phyloP scores from a whole-genome alignment of 2,329 filamentous ascomycete genomes.

The Orbilia brochopaga region DNA sequence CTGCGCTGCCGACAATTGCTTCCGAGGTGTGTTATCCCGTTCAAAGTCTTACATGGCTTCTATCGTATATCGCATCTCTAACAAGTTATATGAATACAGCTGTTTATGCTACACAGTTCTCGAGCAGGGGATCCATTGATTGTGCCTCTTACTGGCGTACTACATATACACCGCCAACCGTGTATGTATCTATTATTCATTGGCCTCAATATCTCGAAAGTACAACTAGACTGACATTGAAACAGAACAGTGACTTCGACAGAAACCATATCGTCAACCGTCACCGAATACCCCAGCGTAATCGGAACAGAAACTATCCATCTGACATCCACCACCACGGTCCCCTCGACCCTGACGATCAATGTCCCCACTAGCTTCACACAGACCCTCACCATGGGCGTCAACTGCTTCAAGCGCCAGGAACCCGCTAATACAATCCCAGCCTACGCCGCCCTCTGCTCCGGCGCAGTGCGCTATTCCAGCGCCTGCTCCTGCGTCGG shows the following conservation, averaged over 20 bases:
- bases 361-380: conserved; percentile 14
- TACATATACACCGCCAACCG: conserved; percentile 17
- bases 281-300: not conserved
- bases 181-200: conserved; percentile 11
- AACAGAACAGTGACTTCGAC: conserved; percentile 17
- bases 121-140: not conserved
- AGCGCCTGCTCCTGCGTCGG: conserved; percentile 36
- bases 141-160: conserved; percentile 35
- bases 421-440: conserved; percentile 20
- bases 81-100: conserved; percentile 5
- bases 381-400: not conserved
- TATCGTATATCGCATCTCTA: not conserved
- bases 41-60: not conserved
- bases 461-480: conserved; percentile 21
- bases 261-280: not conserved
- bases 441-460: conserved; percentile 22
- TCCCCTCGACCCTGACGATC: conserved; percentile 13
- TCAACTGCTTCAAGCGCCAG: conserved; percentile 15
- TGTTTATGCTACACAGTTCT: conserved; percentile 19
- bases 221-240: not conserved
- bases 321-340: not conserved
- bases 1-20: conserved; percentile 23
- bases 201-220: not conserved
- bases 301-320: conserved; percentile 5
- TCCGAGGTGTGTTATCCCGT: conserved; percentile 11